Evolutionary conservation across 1,284 basidiomycete species (phyloP).

Genomic region (Austroboletus novae-zelandiae): DNA sequence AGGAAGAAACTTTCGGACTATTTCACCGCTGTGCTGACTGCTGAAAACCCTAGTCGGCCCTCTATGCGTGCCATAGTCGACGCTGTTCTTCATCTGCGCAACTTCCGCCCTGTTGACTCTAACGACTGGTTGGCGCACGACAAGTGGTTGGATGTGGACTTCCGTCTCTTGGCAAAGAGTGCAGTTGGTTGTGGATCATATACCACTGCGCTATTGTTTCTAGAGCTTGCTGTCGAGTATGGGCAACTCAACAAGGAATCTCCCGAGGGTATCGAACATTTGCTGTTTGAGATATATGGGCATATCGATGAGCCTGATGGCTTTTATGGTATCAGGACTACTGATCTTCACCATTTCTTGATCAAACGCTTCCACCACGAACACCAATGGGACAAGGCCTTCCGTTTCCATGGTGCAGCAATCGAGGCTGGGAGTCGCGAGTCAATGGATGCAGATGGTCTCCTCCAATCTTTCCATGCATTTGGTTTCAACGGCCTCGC

Average conservation of each 20-base stretch:
- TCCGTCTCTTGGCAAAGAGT: slow-evolving; percentile 66
- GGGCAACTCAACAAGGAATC: slow-evolving; percentile 25
- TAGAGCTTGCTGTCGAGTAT: slow-evolving; percentile 77
- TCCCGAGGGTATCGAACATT: slow-evolving; percentile 46
- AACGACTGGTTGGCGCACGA: slow-evolving; percentile 66
- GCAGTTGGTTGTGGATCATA: slow-evolving; percentile 81
- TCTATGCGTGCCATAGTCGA: slow-evolving; percentile 72
- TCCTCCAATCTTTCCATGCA: slow-evolving; percentile 76
- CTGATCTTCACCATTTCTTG: slow-evolving; percentile 74
- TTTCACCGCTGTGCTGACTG: slow-evolving; percentile 58
- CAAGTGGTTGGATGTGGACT: slow-evolving; percentile 84
- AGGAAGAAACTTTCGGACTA: slow-evolving; percentile 54
- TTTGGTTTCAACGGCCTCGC: slow-evolving; percentile 88
- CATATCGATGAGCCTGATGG: slow-evolving; percentile 97
- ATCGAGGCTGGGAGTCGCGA: slow-evolving; percentile 58
- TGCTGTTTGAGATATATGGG: slow-evolving; percentile 89
- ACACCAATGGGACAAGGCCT: slow-evolving; percentile 86
- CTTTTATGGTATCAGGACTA: slow-evolving; percentile 89
- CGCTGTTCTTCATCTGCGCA: slow-evolving; percentile 78
- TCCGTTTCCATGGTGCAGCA: slow-evolving; percentile 85
- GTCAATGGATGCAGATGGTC: slow-evolving; percentile 47
- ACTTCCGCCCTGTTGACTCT: slow-evolving; percentile 48
- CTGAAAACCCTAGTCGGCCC: slow-evolving; percentile 38
- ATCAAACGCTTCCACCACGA: slow-evolving; percentile 90
- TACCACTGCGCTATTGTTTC: slow-evolving; percentile 86